A percentile compares a stretch with the other conserved stretches of the same genome.
These are phyloP conservation scores for Arthroderma sp. DNA, from an alignment of 2,329 filamentous ascomycete genomes.

Conservation along the genomic window DNA sequence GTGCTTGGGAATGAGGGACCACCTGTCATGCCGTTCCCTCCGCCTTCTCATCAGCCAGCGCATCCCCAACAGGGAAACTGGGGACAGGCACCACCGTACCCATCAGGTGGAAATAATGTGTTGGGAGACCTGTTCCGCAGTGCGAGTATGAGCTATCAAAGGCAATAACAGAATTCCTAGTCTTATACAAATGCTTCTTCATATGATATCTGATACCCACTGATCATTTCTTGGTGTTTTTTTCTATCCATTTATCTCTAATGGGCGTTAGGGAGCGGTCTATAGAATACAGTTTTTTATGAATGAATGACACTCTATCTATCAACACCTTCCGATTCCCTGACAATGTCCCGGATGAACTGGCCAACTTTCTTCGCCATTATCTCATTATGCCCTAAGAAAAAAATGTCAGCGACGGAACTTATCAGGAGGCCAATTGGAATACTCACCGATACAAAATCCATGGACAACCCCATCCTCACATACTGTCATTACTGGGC, in stretches of 20 bases:
- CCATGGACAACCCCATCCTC: constrained; percentile 45
- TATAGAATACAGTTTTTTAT: not conserved
- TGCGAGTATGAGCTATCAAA: constrained; percentile 20
- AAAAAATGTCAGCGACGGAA: not conserved
- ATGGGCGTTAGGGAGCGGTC: not conserved
- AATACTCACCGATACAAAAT: constrained; percentile 44
- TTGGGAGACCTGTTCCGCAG: constrained; percentile 26
- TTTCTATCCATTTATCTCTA: not conserved
- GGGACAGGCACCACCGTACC: not conserved
- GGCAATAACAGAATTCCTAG: not conserved
- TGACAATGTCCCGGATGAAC: constrained; percentile 37
- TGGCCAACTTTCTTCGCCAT: constrained; percentile 41
- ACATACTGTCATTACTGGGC: constrained; percentile 45
- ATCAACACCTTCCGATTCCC: constrained; percentile 6
- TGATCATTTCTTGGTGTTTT: not conserved
- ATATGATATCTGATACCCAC: constrained; percentile 2
- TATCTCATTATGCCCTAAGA: constrained; percentile 30
- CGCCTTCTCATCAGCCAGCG: not conserved
- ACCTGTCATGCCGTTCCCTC: constrained; percentile 2
- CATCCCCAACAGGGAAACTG: not conserved
- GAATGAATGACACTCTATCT: constrained; percentile 1
- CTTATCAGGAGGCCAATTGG: not conserved
- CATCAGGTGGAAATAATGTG: constrained; percentile 8
- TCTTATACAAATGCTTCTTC: constrained; percentile 15
- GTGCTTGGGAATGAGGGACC: constrained; percentile 4